Evolutionary conservation across 768 basidiomycete genomes (phyloP), one percentile per base, ranked within the genome.

Genomic region (Mycena olivaceomarginata): DNA sequence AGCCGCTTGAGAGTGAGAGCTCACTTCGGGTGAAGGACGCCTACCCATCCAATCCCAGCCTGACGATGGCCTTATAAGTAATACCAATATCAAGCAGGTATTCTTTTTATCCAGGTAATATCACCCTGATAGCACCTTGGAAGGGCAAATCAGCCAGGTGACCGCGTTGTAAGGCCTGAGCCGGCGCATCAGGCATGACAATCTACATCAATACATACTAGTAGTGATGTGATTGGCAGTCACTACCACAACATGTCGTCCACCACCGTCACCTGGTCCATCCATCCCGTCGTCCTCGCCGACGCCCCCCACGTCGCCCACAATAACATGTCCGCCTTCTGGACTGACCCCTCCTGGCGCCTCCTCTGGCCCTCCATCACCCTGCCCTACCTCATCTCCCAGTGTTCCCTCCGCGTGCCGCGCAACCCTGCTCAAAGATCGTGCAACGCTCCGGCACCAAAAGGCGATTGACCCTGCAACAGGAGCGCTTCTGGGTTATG

Each of bases 251-350:
- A 31, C 57, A 59, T 59, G 57, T 37, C 25, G 9, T 59, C 57
- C 57, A 59, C 57, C 57, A 31, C 25, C 57, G 25, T 56, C n/a
- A 56, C n/a, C 53, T 59, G 57, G 57, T 25, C 25, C 25, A 59
- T 59, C 57, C 25, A 59, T 12, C 25, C 9, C 57, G 57, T 59
- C 25, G 15, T n/a, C 31, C 57, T 59, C 31, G 57, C 57, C 57
- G 57, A 59, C 31, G 57, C 57, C 25, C 57, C 57, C 57, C 25
- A 31, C 25, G 11, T 59, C 25, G 57, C 57, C 25, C 57, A 37
- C 31, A 59, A 59, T n/a, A 59, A 59, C 57, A 59, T 59, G 57
- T 59, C 57, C 57, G 57, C 57, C 25, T 59, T 59, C 57, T 59
- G 57, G 57, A 37, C 25, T 2, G 57, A 59, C 57, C 25, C 57